Percentiles rank a stretch among this genome's conserved stretches.
Evolutionary conservation across 768 basidiomycete species (phyloP).

Genomic region (Pholiota microspora): DNA sequence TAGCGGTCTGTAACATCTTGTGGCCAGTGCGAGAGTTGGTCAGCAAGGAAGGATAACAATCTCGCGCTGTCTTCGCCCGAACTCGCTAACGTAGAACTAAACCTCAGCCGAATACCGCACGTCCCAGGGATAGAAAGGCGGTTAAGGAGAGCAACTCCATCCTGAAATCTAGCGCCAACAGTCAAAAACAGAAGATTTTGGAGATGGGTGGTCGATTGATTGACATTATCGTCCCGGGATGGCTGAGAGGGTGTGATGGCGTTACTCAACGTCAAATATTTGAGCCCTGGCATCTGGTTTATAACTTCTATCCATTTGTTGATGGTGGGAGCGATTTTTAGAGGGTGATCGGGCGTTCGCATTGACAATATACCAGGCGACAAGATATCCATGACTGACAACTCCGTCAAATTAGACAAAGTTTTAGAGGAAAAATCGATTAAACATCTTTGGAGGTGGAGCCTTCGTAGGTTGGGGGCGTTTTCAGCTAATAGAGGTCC

Average conservation of each 20-base stretch:
- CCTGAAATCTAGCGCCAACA: slow-evolving; percentile 17
- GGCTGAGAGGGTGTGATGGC: slow-evolving; percentile 15
- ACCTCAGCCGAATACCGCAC: slow-evolving; percentile 21
- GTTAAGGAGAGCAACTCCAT: slow-evolving; percentile 15
- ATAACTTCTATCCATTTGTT: slow-evolving; percentile 20
- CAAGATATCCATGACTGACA: slow-evolving; percentile 20
- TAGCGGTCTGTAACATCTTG: slow-evolving; percentile 13
- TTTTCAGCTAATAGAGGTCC: slow-evolving; percentile 19
- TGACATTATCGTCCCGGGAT: neutral
- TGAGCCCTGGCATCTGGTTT: slow-evolving; percentile 18
- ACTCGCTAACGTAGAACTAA: slow-evolving; percentile 7
- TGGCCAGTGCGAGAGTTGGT: slow-evolving; percentile 19
- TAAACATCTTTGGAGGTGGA: slow-evolving; percentile 24
- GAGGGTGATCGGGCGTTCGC: slow-evolving; percentile 13
- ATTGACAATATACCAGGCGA: slow-evolving; percentile 11
- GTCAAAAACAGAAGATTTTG: slow-evolving; percentile 20
- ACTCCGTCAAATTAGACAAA: slow-evolving; percentile 22
- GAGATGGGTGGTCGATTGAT: slow-evolving; percentile 9
- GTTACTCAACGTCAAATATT: slow-evolving; percentile 21
- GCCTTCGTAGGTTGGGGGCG: slow-evolving; percentile 18
- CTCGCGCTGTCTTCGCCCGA: slow-evolving; percentile 4
- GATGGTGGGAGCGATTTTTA: slow-evolving; percentile 21
- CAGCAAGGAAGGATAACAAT: slow-evolving; percentile 17
- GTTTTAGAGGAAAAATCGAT: slow-evolving; percentile 20
- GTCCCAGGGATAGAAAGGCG: slow-evolving; percentile 16